Evolutionary conservation across 164 flowering plant genomes (phyloP), one percentile per base, ranked within the genome.

Genomic region (Tetrastigma voinierianum): DNA sequence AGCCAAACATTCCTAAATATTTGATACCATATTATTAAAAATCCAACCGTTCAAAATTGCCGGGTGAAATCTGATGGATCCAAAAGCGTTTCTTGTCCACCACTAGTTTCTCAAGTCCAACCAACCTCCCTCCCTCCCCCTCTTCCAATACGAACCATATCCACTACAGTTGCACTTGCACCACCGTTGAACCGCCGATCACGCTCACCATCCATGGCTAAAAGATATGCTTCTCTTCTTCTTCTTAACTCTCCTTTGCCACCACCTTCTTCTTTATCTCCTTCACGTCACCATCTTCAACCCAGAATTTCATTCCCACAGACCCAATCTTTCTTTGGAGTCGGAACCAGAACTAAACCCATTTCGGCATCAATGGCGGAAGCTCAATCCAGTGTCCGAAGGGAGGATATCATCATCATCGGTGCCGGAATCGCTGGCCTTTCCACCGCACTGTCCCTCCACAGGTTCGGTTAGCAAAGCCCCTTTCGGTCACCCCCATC

Each of bases 391-490:
- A 74, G 54, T 52, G 75, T 71, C 25, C 69, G 68, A 54, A 75
- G 78, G 69, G 86, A 89, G 70, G 83, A 87, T 17, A 66, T 90
- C 3, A 90, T 93, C 61, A 73, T 93, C 2, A 84, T 93, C 6
- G 98, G 96, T 7, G 96, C 86, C 2, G 98, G 98, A 51, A 89
- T 93, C 45, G 93, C 92, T 3, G 98, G 98, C 43, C 90, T 93
- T 12, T 89, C 96, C 32, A 89, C 96, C 9, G 88, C 98, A 1
- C 74, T 93, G 14, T 80, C 96, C 15, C 96, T 93, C 51, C 87
- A 86, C 68, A 80, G 93, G 95, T 89, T 21, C 17, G 64, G 44
- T 53, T 12, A 18, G 7, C 49, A 32, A 32, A 32, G 40, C 40
- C 40, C 40, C 40, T 32, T 32, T n/a, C n/a, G n/a, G n/a, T n/a